These are phyloP conservation scores for Aegle marmelos DNA, from an alignment of 345 rosid genomes.

Conservation along the genomic window DNA sequence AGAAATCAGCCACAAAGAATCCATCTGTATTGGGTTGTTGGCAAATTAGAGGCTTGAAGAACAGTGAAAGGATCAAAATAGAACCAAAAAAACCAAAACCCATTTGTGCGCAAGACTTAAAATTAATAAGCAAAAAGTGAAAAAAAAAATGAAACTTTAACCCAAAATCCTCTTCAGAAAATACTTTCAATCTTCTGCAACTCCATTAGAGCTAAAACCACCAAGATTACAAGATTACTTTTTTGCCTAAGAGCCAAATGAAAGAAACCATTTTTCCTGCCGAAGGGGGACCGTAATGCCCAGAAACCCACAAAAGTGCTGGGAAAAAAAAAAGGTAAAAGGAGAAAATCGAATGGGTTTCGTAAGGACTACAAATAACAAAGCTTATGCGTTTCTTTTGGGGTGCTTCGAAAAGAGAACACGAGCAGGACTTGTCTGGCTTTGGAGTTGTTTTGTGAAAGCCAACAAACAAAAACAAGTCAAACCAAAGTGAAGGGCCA, in stretches of 20 bases:
- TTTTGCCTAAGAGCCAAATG: not conserved
- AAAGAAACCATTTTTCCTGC: slow-evolving; percentile 3
- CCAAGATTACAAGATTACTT: not conserved
- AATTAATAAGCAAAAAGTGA: slow-evolving; percentile 15
- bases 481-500: slow-evolving; percentile 32
- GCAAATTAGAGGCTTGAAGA: slow-evolving; percentile 47
- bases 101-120: slow-evolving; percentile 38
- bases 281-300: slow-evolving; percentile 3
- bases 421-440: slow-evolving; percentile 28
- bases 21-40: slow-evolving; percentile 91
- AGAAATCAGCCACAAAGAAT: slow-evolving; percentile 66
- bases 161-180: slow-evolving; percentile 16
- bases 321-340: slow-evolving; percentile 4
- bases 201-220: slow-evolving; percentile 13
- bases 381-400: not conserved
- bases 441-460: slow-evolving; percentile 27
- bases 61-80: slow-evolving; percentile 54
- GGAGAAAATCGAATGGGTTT: slow-evolving; percentile 10
- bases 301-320: slow-evolving; percentile 7
- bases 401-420: slow-evolving; percentile 12
- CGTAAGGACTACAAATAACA: not conserved
- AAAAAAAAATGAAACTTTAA: slow-evolving; percentile 8
- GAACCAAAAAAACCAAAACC: slow-evolving; percentile 49
- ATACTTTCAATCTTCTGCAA: slow-evolving; percentile 1
- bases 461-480: slow-evolving; percentile 30